Base-by-base conservation (phyloP, 768 basidiomycete species). In the Pleurotus ostreatus region DNA sequence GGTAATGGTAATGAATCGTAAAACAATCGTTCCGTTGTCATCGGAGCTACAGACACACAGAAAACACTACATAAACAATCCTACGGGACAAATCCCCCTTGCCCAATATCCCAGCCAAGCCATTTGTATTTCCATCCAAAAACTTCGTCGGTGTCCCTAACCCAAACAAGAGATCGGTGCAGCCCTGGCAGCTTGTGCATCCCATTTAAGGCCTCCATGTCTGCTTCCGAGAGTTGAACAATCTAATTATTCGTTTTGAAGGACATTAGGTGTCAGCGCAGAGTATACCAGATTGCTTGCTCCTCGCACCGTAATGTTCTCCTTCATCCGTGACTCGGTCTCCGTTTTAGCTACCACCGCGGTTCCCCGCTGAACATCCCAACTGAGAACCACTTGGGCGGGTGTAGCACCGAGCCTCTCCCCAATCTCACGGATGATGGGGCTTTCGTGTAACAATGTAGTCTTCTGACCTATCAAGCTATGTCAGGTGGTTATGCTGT, bases 321-420 rank as follows among this genome's bases (percentile, higher is more conserved):
- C 69, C 43, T 65, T 68, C 69, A 84, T 72, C 9, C 84, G 73
- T n/a, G 64, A 66, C 23, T 63, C 61, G 56, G 79, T 61, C 66
- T 81, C 79, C 39, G 74, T 79, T 71, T 88, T 88, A 34, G 86
- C 86, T 61, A 88, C 76, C 53, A 85, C 78, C 18, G 78, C 74
- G 37, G 84, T 78, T 5, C 80, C 80, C 18, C 82, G 78, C 63
- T 85, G 82, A 13, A 81, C 80, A 5, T 78, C 81, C 87, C 87
- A 88, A 59, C 81, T 74, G 15, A 88, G 69, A 25, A 85, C 65
- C 16, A 86, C 76, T 64, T 85, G 83, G 39, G 51, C 51, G 6
- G 51, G n/a, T 13, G 15, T 22, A 12, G 22, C 18, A 7, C 9
- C 9, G 8, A 26, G 2, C 20, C 2, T 34, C 0, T 51, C 34